Conservation (phyloP, 176 grass and related monocot species). For the Aegilops umbellulata region DNA sequence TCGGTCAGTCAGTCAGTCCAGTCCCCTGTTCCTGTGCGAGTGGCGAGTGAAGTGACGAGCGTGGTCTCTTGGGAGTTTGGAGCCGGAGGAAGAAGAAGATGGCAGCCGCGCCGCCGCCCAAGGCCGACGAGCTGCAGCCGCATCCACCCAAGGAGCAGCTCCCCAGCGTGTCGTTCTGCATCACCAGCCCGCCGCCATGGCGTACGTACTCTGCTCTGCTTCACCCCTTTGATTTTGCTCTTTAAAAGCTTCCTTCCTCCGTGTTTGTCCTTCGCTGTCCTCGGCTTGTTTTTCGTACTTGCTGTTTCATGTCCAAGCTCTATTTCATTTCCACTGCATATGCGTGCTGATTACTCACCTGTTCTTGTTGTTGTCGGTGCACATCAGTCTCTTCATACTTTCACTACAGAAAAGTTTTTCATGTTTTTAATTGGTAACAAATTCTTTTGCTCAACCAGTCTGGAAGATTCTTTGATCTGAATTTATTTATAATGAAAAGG, state of each 20-base stretch:
- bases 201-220: conserved; percentile 48
- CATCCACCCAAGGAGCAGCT: conserved; percentile 93
- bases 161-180: conserved; percentile 69
- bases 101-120: conserved; percentile 82
- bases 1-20: neutral
- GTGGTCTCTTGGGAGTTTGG: conserved; percentile 19
- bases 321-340: neutral
- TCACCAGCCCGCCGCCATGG: conserved; percentile 94
- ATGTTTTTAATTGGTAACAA: neutral
- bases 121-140: conserved; percentile 88
- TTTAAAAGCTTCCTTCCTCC: neutral
- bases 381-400: neutral
- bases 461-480: conserved; percentile 18
- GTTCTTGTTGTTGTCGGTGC: neutral
- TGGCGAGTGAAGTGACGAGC: neutral
- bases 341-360: neutral
- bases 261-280: neutral
- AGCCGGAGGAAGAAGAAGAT: conserved; percentile 15
- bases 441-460: neutral
- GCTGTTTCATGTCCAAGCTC: neutral
- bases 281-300: neutral
- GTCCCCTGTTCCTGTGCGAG: neutral
- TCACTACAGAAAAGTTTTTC: neutral
- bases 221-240: neutral
- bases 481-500: neutral